Percentiles rank a stretch among this genome's conserved stretches.
phyloP scores from a whole-genome alignment of 495 filamentous ascomycete genomes.

The Neurospora tetraspora region DNA sequence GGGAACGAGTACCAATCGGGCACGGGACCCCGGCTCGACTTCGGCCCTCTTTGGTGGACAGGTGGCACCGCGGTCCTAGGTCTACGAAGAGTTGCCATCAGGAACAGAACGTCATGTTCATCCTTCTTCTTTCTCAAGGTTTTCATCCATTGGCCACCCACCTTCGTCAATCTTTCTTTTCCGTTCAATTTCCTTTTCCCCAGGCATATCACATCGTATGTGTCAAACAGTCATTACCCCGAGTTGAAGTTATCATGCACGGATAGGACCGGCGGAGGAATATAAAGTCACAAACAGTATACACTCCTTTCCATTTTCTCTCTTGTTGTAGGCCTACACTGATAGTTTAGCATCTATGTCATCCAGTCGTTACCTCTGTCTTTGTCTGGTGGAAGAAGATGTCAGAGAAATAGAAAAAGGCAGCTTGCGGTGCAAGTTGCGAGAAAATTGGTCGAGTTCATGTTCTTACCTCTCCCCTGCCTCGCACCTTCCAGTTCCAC shows the following conservation, averaged over 20 bases:
- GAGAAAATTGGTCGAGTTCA: not conserved
- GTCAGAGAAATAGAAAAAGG: too few species aligned
- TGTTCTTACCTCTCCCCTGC: not conserved
- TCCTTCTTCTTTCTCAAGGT: not conserved
- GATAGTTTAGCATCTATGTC: not conserved
- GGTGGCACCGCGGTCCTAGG: too few species aligned
- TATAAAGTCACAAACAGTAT: not conserved
- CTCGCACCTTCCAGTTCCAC: not conserved
- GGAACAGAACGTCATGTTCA: not conserved
- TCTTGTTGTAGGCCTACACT: not conserved
- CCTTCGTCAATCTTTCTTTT: not conserved
- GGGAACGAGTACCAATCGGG: not conserved
- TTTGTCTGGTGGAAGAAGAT: not conserved
- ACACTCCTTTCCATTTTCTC: not conserved
- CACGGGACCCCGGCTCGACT: not conserved
- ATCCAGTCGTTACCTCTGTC: not conserved
- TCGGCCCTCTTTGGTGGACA: not conserved
- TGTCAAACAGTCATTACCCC: not conserved
- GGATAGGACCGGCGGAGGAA: not conserved
- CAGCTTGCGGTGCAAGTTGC: not conserved
- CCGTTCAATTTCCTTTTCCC: not conserved
- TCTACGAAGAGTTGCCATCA: not conserved
- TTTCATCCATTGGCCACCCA: not conserved
- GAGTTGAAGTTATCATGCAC: not conserved
- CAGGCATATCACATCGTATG: not conserved